Evolutionary conservation across 2,329 filamentous ascomycete species (phyloP), one percentile per base, ranked within the genome.

Genomic region (Thelonectria rubi): DNA sequence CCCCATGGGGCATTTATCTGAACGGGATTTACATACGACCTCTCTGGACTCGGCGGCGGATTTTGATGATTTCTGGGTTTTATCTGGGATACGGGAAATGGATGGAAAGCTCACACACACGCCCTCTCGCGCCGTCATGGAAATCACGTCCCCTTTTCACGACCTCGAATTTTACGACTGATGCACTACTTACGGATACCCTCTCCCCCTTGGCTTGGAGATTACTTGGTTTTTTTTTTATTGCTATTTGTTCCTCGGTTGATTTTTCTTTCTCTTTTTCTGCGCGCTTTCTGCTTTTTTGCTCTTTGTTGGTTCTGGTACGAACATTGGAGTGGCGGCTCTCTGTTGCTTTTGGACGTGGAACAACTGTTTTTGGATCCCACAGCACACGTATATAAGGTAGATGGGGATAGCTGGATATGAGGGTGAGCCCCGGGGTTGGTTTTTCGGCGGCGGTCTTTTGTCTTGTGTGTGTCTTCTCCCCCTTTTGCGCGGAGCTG

Each of bases 101-200:
- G 30, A 21, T 32, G 48, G 15, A 52, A 46, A 40, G 24, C 24
- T 7, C 24, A 24, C 24, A 24, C 52, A 46, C 46, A 40, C n/a
- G n/a, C 43, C 20, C 52, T 37, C 52, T 50, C 50, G 21, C 39
- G 58, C 51, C 21, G 42, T 51, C 47, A 45, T 61, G 58, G 55
- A 54, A 60, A 57, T 60, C 53, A 57, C 54, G 53, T 58, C 50
- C 21, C 53, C 42, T 54, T 56, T 61, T 55, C 58, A 56, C 53
- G 48, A 61, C 58, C 42, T 34, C 47, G 21, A 50, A 48, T 21
- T n/a, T 62, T 63, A 63, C 54, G 61, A 63, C 30, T 60, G 61
- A 63, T 60, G 57, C 37, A 60, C 57, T 60, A 30, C 46, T 57
- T 60, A 54, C 55, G 57, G 64, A 68, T 66, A 66, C 65, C 65